A percentile compares a stretch with the other conserved stretches of the same genome.
phyloP scores from a whole-genome alignment of 306 rosid genomes.

The Sesbania bispinosa region DNA sequence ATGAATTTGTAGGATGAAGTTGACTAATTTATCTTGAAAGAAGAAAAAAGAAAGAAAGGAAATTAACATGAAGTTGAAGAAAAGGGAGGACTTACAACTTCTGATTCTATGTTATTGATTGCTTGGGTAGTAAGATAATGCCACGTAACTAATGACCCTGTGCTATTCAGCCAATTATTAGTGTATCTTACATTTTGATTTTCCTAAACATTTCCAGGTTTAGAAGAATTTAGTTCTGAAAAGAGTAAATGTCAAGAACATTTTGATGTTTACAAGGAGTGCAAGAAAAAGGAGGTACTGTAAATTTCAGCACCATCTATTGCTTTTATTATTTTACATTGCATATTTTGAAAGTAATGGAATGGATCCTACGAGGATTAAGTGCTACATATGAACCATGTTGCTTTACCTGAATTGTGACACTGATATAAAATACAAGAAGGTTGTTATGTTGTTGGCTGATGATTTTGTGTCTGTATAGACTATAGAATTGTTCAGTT shows the following conservation, averaged over 20 bases:
- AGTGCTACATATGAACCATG: not conserved
- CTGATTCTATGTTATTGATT: not conserved
- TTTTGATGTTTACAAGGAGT: slow-evolving; percentile 88
- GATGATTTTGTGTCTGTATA: not conserved
- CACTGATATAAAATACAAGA: not conserved
- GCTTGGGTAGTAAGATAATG: slow-evolving; percentile 4
- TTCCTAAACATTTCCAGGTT: slow-evolving; percentile 47
- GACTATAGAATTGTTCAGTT: too few species aligned
- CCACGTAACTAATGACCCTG: not conserved
- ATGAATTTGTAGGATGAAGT: not conserved
- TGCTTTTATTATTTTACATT: not conserved
- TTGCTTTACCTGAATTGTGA: slow-evolving; percentile 15
- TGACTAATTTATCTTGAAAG: not conserved
- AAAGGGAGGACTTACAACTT: not conserved
- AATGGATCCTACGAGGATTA: not conserved
- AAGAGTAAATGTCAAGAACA: slow-evolving; percentile 91
- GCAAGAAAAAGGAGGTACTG: slow-evolving; percentile 92
- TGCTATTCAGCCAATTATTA: not conserved
- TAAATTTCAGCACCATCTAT: slow-evolving; percentile 5
- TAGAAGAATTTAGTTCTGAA: slow-evolving; percentile 62
- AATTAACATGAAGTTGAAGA: not conserved
- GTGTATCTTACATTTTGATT: not conserved
- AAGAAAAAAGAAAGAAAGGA: not conserved
- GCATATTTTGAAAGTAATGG: not conserved
- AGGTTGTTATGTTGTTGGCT: not conserved